Conservation (phyloP, 371 early-diverging fungal genomes). For the Mycotypha africana region DNA sequence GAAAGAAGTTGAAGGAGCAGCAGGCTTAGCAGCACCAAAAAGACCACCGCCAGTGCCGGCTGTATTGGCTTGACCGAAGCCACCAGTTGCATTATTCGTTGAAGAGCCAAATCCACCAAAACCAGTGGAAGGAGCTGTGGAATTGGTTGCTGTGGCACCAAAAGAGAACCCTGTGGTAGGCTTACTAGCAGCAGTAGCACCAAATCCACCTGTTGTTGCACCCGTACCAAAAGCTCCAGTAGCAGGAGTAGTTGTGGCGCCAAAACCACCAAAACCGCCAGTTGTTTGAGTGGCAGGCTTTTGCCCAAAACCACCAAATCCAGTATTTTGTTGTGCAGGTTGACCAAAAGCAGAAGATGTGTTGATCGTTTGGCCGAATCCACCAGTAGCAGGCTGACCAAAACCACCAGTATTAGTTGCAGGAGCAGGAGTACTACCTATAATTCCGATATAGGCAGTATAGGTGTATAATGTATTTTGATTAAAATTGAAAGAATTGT, state of each 20-base stretch:
- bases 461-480: too few relatives aligned
- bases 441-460: too few relatives aligned
- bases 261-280: constrained; percentile 28
- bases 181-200: constrained; percentile 43
- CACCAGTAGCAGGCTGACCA: constrained; percentile 17
- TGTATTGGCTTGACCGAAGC: constrained; percentile 23
- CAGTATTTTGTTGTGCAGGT: constrained; percentile 22
- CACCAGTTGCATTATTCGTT: constrained; percentile 2
- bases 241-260: constrained; percentile 10
- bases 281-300: constrained; percentile 14
- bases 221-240: constrained; percentile 50
- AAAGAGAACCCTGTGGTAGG: constrained; percentile 41
- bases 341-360: constrained; percentile 25
- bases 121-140: constrained; percentile 12
- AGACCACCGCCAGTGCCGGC: constrained; percentile 32
- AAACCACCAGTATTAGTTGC: constrained; percentile 43
- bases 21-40: constrained; percentile 55
- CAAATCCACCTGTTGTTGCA: constrained; percentile 44
- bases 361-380: constrained; percentile 29
- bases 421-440: constrained; percentile 16
- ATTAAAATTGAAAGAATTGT: too few relatives aligned
- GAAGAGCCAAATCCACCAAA: constrained; percentile 27
- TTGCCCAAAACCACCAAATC: constrained; percentile 36
- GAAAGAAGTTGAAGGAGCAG: constrained; percentile 39
- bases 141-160: constrained; percentile 23